Conservation (phyloP, 345 rosid species). For the Triadica sebifera region DNA sequence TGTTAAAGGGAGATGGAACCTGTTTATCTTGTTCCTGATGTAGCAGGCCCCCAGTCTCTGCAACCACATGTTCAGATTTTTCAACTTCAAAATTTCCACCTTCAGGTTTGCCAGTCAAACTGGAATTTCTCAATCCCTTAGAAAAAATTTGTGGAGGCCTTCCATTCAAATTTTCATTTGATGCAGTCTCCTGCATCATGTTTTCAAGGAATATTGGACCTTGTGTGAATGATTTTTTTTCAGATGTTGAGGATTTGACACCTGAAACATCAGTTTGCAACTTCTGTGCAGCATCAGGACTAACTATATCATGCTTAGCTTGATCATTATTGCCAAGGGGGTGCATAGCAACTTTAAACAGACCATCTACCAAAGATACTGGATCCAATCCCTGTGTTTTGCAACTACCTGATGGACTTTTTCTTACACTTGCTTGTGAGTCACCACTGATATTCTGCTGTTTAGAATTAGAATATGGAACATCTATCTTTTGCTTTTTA, state of each 20-base stretch:
- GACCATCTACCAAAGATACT: slow-evolving; percentile 13
- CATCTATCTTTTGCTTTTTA: slow-evolving; percentile 36
- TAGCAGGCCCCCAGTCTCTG: slow-evolving; percentile 16
- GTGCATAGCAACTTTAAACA: slow-evolving; percentile 16
- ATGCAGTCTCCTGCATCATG: slow-evolving; percentile 14
- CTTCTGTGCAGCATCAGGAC: slow-evolving; percentile 24
- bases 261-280: slow-evolving; percentile 25
- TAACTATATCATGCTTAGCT: slow-evolving; percentile 18
- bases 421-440: slow-evolving; percentile 26
- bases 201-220: slow-evolving; percentile 22
- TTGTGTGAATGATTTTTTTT: slow-evolving; percentile 20
- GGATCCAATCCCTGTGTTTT: slow-evolving; percentile 28
- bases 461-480: slow-evolving; percentile 28
- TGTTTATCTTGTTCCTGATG: slow-evolving; percentile 28
- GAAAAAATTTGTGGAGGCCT: slow-evolving; percentile 22
- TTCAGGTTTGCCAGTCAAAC: slow-evolving; percentile 15
- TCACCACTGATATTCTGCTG: slow-evolving; percentile 33
- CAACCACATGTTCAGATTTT: slow-evolving; percentile 14
- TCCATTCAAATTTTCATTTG: slow-evolving; percentile 16
- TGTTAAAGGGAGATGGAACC: slow-evolving; percentile 26
- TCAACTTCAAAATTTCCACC: slow-evolving; percentile 9
- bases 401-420: slow-evolving; percentile 29
- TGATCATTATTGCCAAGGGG: slow-evolving; percentile 21
- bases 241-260: slow-evolving; percentile 20
- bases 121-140: slow-evolving; percentile 19